Conservation (phyloP, 768 basidiomycete genomes). For the Mycena metata region DNA sequence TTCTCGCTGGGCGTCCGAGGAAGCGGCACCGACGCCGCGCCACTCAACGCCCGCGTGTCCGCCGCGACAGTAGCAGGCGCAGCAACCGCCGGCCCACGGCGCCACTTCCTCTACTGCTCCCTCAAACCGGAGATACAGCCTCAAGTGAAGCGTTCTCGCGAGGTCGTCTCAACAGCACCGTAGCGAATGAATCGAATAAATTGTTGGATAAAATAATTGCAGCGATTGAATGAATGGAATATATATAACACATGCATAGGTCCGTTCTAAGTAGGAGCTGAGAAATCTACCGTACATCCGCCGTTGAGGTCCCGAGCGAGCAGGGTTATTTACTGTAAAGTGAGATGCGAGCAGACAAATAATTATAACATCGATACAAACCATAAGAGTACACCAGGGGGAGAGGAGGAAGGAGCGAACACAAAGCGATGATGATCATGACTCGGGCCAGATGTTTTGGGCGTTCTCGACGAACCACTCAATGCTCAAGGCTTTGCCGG, state of each 20-base stretch:
- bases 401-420: conserved; percentile 30
- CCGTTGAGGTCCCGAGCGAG: conserved; percentile 26
- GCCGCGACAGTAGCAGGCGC: conserved; percentile 75
- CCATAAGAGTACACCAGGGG: conserved; percentile 33
- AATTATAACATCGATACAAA: conserved; percentile 41
- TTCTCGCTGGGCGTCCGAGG: conserved; percentile 89
- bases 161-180: conserved; percentile 38
- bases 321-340: conserved; percentile 35
- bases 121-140: conserved; percentile 71
- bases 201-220: no score
- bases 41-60: conserved; percentile 72
- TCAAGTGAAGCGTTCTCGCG: conserved; percentile 62
- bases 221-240: conserved; percentile 11
- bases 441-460: conserved; percentile 60
- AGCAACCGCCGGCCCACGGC: conserved; percentile 72
- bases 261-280: conserved; percentile 29
- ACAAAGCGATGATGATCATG: conserved; percentile 16
- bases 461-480: conserved; percentile 97
- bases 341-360: conserved; percentile 40
- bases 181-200: conserved; percentile 23
- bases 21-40: conserved; percentile 74
- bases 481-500: conserved; percentile 91
- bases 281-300: conserved; percentile 35
- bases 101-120: conserved; percentile 88
- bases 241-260: conserved; percentile 36